Base-by-base conservation (phyloP, 2,329 filamentous ascomycete genomes). In the Cordyceps tenuipes region DNA sequence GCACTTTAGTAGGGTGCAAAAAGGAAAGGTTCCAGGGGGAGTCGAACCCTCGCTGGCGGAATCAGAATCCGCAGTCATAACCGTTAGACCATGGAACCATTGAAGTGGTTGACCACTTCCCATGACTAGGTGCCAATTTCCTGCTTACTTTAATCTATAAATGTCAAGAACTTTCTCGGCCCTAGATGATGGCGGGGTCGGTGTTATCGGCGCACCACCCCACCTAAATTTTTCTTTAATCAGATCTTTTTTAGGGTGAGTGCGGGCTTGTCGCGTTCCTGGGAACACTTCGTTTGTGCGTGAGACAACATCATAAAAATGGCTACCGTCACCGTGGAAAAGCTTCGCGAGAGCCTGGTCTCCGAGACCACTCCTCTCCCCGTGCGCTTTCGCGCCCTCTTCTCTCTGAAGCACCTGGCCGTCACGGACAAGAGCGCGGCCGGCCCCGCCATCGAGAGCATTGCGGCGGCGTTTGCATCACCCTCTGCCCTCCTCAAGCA, bases 321-420 rank as follows among this genome's bases (percentile, higher is more conserved):
- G 66, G 60, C 66, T 50, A 68, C 65, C 39, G 56, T 75, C 12
- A 85, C 83, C 50, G 81, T 91, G 66, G 68, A 77, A 60, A 77
- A 80, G 61, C 82, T 95, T 57, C 87, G 91, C 69, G 82, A 88
- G 69, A 89, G 87, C 62, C 85, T 99, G 62, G 87, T 82, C 68
- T 88, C 89, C 53, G 94, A 97, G 77, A 76, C 82, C 15, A 88
- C 89, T 63, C 86, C 92, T 50, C 88, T 99, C 59, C 88, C 92
- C 44, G 82, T 90, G 64, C 91, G 94, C 64, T 99, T 97, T 77
- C 91, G 94, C 68, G 93, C 94, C 48, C 89, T 99, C 67, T 99
- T 99, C 79, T 97, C 93, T 19, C 86, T 99, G 62, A 99, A 99
- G 78, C 90, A 97, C 73, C 79, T 97, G 62, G 93, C 94, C 52